Evolutionary conservation across 2,329 filamentous ascomycete species (phyloP).

Genomic region (Tolypocladium guangdongense): DNA sequence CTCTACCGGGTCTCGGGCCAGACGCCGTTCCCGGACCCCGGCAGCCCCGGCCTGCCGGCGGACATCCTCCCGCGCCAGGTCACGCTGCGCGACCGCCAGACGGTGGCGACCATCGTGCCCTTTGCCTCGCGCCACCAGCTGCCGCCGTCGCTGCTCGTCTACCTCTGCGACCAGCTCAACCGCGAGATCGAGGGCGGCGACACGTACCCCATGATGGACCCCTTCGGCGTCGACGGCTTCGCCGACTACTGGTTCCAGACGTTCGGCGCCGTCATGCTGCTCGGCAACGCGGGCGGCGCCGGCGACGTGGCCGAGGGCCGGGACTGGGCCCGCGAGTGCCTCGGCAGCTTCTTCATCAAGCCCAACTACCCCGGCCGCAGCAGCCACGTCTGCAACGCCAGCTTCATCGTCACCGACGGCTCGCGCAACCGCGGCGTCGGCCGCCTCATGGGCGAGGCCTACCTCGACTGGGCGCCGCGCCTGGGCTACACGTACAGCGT

Average conservation of each 20-base stretch:
- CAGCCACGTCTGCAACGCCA: slow-evolving; percentile 83
- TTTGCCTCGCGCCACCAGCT: slow-evolving; percentile 69
- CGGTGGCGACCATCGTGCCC: slow-evolving; percentile 72
- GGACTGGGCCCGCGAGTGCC: slow-evolving; percentile 71
- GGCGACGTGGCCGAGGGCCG: slow-evolving; percentile 46
- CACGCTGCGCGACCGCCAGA: slow-evolving; percentile 72
- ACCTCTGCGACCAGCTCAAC: slow-evolving; percentile 75
- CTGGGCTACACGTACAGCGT: slow-evolving; percentile 85
- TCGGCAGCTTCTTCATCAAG: slow-evolving; percentile 90
- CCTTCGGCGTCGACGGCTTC: slow-evolving; percentile 64
- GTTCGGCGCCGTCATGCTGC: slow-evolving; percentile 78
- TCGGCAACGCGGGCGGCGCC: slow-evolving; percentile 59
- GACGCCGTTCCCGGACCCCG: slow-evolving; percentile 52
- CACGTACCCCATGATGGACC: slow-evolving; percentile 79
- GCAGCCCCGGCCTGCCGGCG: slow-evolving; percentile 51
- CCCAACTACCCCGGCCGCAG: slow-evolving; percentile 87
- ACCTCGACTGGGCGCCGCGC: slow-evolving; percentile 68
- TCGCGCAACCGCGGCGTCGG: slow-evolving; percentile 65
- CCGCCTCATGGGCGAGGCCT: slow-evolving; percentile 64
- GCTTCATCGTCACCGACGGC: slow-evolving; percentile 64
- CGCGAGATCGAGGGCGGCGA: slow-evolving; percentile 87
- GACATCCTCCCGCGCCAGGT: slow-evolving; percentile 66
- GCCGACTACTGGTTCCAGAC: slow-evolving; percentile 84
- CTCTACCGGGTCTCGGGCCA: slow-evolving; percentile 60
- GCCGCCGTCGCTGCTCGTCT: slow-evolving; percentile 62